Evolutionary conservation across 495 filamentous ascomycete genomes (phyloP).

Genomic region (Aspergillus affinis): DNA sequence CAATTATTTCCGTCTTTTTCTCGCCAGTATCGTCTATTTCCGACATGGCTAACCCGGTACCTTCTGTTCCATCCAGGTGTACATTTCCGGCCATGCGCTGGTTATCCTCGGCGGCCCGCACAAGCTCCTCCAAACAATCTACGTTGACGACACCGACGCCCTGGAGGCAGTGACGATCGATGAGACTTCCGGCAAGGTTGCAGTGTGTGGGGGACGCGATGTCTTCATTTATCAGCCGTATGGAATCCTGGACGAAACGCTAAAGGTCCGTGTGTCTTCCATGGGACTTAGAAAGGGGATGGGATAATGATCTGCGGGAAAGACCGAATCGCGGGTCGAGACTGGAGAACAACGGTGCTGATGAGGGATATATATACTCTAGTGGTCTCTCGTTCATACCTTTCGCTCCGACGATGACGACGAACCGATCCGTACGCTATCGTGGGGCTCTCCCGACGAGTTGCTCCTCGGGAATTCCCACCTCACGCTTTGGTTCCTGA

Average conservation of each 20-base stretch:
- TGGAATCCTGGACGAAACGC: constrained; percentile 63
- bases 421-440: constrained; percentile 61
- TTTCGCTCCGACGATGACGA: constrained; percentile 43
- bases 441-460: constrained; percentile 83
- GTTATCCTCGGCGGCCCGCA: constrained; percentile 75
- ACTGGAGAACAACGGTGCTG: constrained; percentile 1
- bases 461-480: constrained; percentile 72
- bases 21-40: neutral
- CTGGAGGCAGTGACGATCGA: constrained; percentile 77
- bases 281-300: neutral
- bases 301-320: neutral
- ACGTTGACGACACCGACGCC: constrained; percentile 70
- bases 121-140: constrained; percentile 83
- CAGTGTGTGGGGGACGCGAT: constrained; percentile 60
- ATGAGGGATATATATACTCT: constrained; percentile 13
- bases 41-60: constrained; percentile 8
- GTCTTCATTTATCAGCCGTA: constrained; percentile 80
- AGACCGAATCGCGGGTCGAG: neutral
- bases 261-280: constrained; percentile 38
- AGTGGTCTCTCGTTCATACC: constrained; percentile 56
- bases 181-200: constrained; percentile 82
- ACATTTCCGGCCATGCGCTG: constrained; percentile 85
- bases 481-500: constrained; percentile 68
- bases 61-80: constrained; percentile 55
- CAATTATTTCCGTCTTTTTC: neutral